These are phyloP conservation scores for Sugiyamaella neomexicana DNA, from an alignment of 1,139 yeast genomes.

Conservation along the genomic window DNA sequence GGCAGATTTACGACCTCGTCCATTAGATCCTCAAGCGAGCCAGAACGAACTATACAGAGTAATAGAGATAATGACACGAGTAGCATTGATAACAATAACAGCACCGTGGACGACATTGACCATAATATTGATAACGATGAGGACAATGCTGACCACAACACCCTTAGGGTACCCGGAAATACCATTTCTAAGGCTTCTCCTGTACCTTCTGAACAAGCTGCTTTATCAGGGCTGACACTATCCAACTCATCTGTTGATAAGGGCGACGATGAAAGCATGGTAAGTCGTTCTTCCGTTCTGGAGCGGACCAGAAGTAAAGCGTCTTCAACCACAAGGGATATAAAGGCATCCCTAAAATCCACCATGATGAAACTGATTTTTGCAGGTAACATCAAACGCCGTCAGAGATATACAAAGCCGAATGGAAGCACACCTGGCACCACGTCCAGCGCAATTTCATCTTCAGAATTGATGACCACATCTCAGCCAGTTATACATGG, in stretches of 20 bases:
- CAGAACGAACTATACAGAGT: background rate
- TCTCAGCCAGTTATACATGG: conserved; percentile 3
- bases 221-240: conserved; percentile 4
- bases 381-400: conserved; percentile 18
- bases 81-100: background rate
- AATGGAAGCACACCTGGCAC: conserved; percentile 12
- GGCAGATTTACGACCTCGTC: conserved; percentile 18
- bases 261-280: conserved; percentile 14
- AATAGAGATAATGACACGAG: background rate
- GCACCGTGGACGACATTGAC: background rate
- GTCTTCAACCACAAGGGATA: conserved; percentile 13
- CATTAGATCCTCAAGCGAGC: conserved; percentile 15
- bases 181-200: background rate
- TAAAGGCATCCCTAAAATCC: conserved; percentile 16
- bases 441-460: conserved; percentile 16
- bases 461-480: conserved; percentile 7
- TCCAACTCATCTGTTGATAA: conserved; percentile 8
- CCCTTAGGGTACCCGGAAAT: background rate
- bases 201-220: background rate
- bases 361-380: conserved; percentile 25
- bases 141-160: background rate
- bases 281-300: conserved; percentile 15
- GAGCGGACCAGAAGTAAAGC: conserved; percentile 10
- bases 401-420: conserved; percentile 2
- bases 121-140: background rate